Evolutionary conservation across 768 basidiomycete species (phyloP).

Genomic region (Boletus edulis): DNA sequence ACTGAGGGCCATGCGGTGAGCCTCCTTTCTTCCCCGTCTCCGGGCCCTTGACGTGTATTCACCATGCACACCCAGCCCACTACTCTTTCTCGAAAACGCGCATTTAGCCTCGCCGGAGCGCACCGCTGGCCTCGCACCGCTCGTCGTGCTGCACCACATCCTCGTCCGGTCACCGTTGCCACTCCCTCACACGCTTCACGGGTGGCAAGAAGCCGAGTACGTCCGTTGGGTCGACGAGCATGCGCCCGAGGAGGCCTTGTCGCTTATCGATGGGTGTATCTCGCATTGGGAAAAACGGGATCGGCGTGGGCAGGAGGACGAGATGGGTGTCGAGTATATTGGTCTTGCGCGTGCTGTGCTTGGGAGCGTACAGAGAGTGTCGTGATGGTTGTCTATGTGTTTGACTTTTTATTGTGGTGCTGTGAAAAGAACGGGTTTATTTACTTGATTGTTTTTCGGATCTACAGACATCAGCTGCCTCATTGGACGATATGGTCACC

Average conservation of each 20-base stretch:
- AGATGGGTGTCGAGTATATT: conserved; percentile 58
- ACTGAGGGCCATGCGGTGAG: conserved; percentile 83
- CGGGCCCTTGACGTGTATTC: too few species aligned
- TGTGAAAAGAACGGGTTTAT: too few species aligned
- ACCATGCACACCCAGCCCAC: conserved; percentile 49
- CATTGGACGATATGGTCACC: too few species aligned
- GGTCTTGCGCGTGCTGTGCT: conserved; percentile 62
- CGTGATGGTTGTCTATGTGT: not conserved
- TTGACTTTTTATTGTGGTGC: too few species aligned
- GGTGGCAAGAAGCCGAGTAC: conserved; percentile 96
- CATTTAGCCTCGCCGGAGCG: conserved; percentile 61
- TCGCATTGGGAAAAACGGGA: conserved; percentile 77
- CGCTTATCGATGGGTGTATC: conserved; percentile 79
- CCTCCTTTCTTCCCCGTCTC: not conserved
- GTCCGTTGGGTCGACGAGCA: conserved; percentile 96
- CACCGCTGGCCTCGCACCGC: conserved; percentile 75
- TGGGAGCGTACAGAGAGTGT: conserved; percentile 33
- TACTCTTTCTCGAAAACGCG: conserved; percentile 85
- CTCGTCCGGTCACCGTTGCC: conserved; percentile 84
- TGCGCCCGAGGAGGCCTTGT: conserved; percentile 72
- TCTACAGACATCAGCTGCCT: too few species aligned
- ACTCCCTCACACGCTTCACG: conserved; percentile 85
- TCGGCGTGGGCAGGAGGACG: conserved; percentile 46
- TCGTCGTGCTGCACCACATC: conserved; percentile 90
- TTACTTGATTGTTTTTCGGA: too few species aligned